Evolutionary conservation across 2,329 filamentous ascomycete species (phyloP).

Genomic region (Escovopsis sp.): DNA sequence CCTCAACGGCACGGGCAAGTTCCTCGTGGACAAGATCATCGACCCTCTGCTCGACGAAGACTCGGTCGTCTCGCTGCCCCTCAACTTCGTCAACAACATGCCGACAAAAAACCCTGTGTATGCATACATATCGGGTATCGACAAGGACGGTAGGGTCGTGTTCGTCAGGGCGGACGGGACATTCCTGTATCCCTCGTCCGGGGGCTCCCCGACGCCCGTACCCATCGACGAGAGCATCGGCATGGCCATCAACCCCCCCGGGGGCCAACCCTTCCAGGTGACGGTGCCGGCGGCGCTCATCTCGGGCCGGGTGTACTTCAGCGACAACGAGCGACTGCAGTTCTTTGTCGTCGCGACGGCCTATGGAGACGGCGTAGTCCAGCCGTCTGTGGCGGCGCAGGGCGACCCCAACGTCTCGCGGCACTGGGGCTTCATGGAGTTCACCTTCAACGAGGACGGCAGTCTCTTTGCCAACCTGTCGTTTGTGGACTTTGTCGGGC

Average conservation of each 20-base stretch:
- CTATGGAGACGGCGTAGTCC: slow-evolving; percentile 26
- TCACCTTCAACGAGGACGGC: slow-evolving; percentile 26
- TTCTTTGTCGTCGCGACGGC: slow-evolving; percentile 26
- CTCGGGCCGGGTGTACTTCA: slow-evolving; percentile 31
- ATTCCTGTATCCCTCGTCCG: slow-evolving; percentile 27
- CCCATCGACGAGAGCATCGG: slow-evolving; percentile 24
- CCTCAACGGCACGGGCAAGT: slow-evolving; percentile 22
- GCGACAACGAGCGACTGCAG: slow-evolving; percentile 21
- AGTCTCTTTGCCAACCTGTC: slow-evolving; percentile 33
- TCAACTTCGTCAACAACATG: slow-evolving; percentile 30
- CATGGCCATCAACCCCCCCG: slow-evolving; percentile 28
- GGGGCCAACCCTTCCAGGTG: slow-evolving; percentile 23
- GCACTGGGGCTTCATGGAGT: slow-evolving; percentile 36
- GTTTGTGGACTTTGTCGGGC: slow-evolving; percentile 36
- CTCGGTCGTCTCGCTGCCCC: slow-evolving; percentile 7
- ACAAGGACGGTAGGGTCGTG: slow-evolving; percentile 24
- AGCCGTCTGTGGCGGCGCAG: slow-evolving; percentile 31
- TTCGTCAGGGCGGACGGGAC: slow-evolving; percentile 27
- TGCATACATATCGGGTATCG: slow-evolving; percentile 31
- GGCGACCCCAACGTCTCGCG: slow-evolving; percentile 27
- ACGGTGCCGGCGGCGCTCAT: slow-evolving; percentile 25
- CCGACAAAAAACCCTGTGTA: slow-evolving; percentile 20
- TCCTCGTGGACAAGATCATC: slow-evolving; percentile 1
- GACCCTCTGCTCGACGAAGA: no score
- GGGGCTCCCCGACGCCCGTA: slow-evolving; percentile 20